These are phyloP conservation scores for Didymella pomorum DNA, from an alignment of 2,329 filamentous ascomycete species.

Conservation along the genomic window DNA sequence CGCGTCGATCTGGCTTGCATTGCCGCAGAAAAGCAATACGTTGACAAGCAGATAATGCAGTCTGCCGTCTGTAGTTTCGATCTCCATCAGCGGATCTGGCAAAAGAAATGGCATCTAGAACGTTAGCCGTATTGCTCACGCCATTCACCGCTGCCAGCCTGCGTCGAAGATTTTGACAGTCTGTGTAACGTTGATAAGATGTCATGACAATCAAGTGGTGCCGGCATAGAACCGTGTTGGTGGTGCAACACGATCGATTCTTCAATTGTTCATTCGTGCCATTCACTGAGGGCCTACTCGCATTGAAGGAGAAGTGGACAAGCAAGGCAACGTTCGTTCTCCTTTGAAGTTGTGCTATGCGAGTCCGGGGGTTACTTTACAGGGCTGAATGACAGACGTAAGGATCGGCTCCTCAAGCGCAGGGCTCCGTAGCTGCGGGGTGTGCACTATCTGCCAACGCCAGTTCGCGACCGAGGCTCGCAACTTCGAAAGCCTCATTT, in stretches of 20 bases:
- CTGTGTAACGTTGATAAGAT: conserved; percentile 2
- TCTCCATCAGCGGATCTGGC: neutral
- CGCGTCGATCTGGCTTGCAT: neutral
- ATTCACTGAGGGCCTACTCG: neutral
- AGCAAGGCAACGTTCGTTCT: neutral
- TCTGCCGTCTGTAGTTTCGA: neutral
- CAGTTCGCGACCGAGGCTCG: conserved; percentile 9
- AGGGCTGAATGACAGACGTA: conserved; percentile 3
- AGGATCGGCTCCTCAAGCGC: conserved; percentile 10
- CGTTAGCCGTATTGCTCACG: neutral
- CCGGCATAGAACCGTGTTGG: neutral
- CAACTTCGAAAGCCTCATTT: neutral
- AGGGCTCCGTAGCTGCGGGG: conserved; percentile 5
- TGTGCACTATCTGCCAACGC: neutral
- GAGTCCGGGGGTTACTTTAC: neutral
- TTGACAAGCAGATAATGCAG: neutral
- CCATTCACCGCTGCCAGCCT: neutral
- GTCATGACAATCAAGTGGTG: conserved; percentile 3
- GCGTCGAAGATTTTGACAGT: conserved; percentile 1
- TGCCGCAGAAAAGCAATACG: neutral
- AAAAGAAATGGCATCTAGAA: conserved; percentile 1
- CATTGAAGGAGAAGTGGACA: neutral
- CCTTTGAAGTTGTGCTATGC: neutral
- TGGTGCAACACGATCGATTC: conserved; percentile 6
- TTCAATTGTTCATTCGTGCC: neutral